Evolutionary conservation across 345 rosid genomes (phyloP).

Genomic region (Eutrema heterophyllum): DNA sequence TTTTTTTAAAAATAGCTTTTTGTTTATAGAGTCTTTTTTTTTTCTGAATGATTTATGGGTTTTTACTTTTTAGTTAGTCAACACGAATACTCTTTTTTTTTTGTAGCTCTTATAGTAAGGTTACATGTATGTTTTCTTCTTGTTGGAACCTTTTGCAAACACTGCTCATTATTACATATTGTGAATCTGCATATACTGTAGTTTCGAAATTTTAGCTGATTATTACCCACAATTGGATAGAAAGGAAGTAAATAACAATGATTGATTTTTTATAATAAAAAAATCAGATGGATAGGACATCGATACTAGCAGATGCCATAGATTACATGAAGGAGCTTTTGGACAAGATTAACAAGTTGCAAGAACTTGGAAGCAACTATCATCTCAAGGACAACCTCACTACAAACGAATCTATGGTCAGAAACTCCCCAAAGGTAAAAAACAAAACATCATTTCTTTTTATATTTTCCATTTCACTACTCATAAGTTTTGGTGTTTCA

Average conservation of each 20-base stretch:
- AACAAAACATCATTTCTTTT: background rate
- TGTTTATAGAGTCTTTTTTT: background rate
- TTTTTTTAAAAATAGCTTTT: background rate
- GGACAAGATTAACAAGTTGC: slow-evolving; percentile 52
- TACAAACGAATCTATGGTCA: slow-evolving; percentile 44
- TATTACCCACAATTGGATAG: background rate
- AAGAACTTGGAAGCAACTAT: slow-evolving; percentile 33
- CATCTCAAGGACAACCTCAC: slow-evolving; percentile 40
- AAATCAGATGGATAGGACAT: slow-evolving; percentile 66
- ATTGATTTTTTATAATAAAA: background rate
- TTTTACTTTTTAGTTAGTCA: background rate
- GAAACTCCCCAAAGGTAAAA: slow-evolving; percentile 85
- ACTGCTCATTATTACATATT: background rate
- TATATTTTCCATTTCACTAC: background rate
- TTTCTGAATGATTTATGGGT: background rate
- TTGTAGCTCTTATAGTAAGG: background rate
- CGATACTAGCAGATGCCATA: slow-evolving; percentile 67
- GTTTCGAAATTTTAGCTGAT: background rate
- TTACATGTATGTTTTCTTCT: slow-evolving; percentile 5
- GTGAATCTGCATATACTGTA: background rate
- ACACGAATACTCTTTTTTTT: background rate
- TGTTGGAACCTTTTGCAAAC: background rate
- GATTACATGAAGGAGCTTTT: slow-evolving; percentile 68
- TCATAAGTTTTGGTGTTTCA: background rate
- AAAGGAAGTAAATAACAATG: background rate